phyloP scores from a whole-genome alignment of 2,329 filamentous ascomycete genomes.

The Colletotrichum viniferum region DNA sequence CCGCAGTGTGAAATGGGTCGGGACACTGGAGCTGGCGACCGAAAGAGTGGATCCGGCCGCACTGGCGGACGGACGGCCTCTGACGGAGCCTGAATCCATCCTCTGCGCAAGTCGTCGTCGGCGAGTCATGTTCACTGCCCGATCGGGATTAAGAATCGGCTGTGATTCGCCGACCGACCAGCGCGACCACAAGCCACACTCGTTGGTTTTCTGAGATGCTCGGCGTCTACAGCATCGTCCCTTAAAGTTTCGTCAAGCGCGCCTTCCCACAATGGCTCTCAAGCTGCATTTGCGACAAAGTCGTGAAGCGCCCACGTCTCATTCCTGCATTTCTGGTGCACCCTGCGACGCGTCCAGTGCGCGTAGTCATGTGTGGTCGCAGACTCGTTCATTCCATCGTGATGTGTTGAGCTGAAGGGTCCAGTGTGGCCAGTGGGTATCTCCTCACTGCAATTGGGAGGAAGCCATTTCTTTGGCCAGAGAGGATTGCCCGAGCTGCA shows the following conservation, averaged over 20 bases:
- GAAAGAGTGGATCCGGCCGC: background rate
- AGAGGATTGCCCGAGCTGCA: background rate
- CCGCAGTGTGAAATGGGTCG: background rate
- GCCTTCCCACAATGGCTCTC: background rate
- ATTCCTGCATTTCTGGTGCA: background rate
- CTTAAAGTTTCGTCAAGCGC: background rate
- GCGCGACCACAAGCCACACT: background rate
- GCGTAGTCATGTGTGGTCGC: background rate
- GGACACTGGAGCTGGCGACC: background rate
- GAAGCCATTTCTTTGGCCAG: background rate
- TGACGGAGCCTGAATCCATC: background rate
- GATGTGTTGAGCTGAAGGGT: background rate
- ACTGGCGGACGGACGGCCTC: no score
- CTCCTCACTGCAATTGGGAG: background rate
- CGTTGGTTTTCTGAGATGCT: background rate
- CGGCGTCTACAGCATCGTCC: background rate
- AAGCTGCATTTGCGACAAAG: background rate
- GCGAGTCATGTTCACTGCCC: background rate
- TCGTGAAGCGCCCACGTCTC: background rate
- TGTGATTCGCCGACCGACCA: background rate
- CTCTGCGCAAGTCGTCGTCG: background rate
- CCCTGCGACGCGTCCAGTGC: background rate
- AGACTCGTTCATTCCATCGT: background rate
- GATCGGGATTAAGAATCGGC: background rate
- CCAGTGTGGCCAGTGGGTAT: background rate